These are phyloP conservation scores for Sclerotinia sclerotiorum DNA, from an alignment of 2,329 filamentous ascomycete species.

Conservation along the genomic window DNA sequence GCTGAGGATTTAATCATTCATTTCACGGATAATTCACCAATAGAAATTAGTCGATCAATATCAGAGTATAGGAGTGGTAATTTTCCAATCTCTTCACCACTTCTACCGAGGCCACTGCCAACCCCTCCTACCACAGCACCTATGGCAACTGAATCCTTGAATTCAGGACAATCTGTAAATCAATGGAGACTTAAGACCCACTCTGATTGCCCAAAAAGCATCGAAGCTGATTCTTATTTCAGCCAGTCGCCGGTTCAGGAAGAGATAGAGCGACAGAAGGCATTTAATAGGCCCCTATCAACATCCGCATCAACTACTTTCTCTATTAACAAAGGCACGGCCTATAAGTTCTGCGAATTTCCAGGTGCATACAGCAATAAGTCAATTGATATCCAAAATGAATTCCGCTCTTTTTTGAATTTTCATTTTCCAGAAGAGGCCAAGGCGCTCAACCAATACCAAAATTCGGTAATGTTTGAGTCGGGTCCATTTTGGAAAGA, in stretches of 20 bases:
- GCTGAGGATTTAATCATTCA: slow-evolving; percentile 58
- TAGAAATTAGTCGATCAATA: slow-evolving; percentile 47
- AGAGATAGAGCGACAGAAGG: neutral
- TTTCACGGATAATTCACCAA: slow-evolving; percentile 51
- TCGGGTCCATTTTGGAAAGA: slow-evolving; percentile 44
- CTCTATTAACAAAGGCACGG: neutral
- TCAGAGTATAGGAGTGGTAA: slow-evolving; percentile 44
- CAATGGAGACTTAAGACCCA: neutral
- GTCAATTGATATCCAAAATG: slow-evolving; percentile 57
- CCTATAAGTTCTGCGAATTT: slow-evolving; percentile 32
- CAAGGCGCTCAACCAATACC: slow-evolving; percentile 50
- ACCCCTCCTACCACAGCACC: slow-evolving; percentile 11
- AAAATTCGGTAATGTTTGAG: slow-evolving; percentile 50
- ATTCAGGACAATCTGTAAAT: neutral
- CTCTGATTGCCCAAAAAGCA: slow-evolving; percentile 12
- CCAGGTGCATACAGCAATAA: slow-evolving; percentile 28
- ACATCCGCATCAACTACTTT: neutral
- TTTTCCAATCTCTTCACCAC: slow-evolving; percentile 38
- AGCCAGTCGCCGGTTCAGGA: slow-evolving; percentile 21
- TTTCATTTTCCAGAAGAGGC: slow-evolving; percentile 51
- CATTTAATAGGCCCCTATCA: slow-evolving; percentile 18
- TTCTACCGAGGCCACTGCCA: slow-evolving; percentile 14
- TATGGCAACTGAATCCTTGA: slow-evolving; percentile 3
- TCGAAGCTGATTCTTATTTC: slow-evolving; percentile 25
- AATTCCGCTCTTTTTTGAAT: slow-evolving; percentile 53